Evolutionary conservation across 371 early-diverging fungal species (phyloP).

Genomic region (Choanephora cucurbitarum): DNA sequence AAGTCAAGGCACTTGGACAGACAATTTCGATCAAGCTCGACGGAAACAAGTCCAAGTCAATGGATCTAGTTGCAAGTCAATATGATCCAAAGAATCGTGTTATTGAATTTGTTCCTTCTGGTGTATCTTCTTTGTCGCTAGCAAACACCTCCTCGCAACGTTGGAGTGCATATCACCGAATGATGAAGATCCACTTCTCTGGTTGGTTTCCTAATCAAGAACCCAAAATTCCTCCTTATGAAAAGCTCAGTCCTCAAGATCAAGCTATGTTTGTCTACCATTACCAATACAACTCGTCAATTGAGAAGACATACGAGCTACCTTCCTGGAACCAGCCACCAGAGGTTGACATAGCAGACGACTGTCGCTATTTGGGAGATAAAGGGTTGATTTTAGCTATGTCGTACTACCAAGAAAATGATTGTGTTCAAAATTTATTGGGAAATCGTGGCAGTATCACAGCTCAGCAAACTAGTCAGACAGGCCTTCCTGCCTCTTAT

Average conservation of each 20-base stretch:
- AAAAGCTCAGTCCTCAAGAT: constrained; percentile 27
- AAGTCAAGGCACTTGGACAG: constrained; percentile 22
- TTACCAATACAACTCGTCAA: constrained; percentile 39
- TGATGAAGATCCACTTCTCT: constrained; percentile 39
- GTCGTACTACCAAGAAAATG: constrained; percentile 19
- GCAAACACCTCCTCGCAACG: constrained; percentile 5
- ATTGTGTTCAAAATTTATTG: no score
- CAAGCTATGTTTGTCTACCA: constrained; percentile 41
- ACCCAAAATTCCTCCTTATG: constrained; percentile 1
- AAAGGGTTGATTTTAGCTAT: constrained; percentile 37
- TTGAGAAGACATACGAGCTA: constrained; percentile 39
- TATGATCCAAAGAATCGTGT: constrained; percentile 39
- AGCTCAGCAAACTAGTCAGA: constrained; percentile 2
- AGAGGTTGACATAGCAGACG: constrained; percentile 4
- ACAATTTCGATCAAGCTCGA: constrained; percentile 34
- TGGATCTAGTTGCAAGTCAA: constrained; percentile 25
- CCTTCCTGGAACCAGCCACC: constrained; percentile 20
- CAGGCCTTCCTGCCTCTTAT: constrained; percentile 12
- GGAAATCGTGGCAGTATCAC: no score
- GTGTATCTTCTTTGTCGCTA: constrained; percentile 4
- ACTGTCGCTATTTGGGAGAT: constrained; percentile 44
- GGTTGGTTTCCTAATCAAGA: constrained; percentile 23
- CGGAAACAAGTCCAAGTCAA: constrained; percentile 8
- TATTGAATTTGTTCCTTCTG: constrained; percentile 39
- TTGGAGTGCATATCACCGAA: constrained; percentile 31